phyloP scores from a whole-genome alignment of 805 yeast genomes.

The Jamesozyma jinghongensis region DNA sequence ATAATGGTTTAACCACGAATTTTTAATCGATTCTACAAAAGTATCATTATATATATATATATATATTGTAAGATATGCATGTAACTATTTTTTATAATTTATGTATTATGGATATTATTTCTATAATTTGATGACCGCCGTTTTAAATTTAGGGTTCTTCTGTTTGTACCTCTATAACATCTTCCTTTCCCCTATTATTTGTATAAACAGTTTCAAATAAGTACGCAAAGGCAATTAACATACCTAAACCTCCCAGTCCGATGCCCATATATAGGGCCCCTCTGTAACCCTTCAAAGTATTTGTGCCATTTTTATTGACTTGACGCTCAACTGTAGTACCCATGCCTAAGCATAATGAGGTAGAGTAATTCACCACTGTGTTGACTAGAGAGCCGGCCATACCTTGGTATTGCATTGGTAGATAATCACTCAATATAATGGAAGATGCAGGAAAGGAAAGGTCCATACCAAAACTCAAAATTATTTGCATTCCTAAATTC shows the following conservation, averaged over 20 bases:
- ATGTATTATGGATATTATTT: too few relatives aligned
- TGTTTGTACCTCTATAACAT: too few relatives aligned
- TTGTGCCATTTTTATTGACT: constrained; percentile 21
- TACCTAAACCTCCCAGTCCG: constrained; percentile 39
- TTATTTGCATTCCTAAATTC: constrained; percentile 44
- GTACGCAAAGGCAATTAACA: constrained; percentile 11
- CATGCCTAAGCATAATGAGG: constrained; percentile 56
- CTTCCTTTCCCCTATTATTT: background rate
- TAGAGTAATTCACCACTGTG: constrained; percentile 63
- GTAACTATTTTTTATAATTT: too few relatives aligned
- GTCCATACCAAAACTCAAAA: constrained; percentile 69
- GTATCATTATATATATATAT: too few relatives aligned
- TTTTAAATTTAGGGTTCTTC: too few relatives aligned
- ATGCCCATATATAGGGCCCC: constrained; percentile 50
- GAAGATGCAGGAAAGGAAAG: constrained; percentile 68
- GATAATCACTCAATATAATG: constrained; percentile 45
- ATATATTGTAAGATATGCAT: too few relatives aligned
- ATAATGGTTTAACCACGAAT: constrained; percentile 31
- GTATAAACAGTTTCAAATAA: constrained; percentile 6
- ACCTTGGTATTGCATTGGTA: constrained; percentile 62
- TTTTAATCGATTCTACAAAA: too few relatives aligned
- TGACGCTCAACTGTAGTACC: constrained; percentile 56
- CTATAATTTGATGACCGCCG: too few relatives aligned
- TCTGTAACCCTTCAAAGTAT: constrained; percentile 38
- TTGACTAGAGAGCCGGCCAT: constrained; percentile 67